Evolutionary conservation across 352 stramenopile genomes (phyloP), one percentile per base, ranked within the genome.

Genomic region (Phytophthora pluvialis): DNA sequence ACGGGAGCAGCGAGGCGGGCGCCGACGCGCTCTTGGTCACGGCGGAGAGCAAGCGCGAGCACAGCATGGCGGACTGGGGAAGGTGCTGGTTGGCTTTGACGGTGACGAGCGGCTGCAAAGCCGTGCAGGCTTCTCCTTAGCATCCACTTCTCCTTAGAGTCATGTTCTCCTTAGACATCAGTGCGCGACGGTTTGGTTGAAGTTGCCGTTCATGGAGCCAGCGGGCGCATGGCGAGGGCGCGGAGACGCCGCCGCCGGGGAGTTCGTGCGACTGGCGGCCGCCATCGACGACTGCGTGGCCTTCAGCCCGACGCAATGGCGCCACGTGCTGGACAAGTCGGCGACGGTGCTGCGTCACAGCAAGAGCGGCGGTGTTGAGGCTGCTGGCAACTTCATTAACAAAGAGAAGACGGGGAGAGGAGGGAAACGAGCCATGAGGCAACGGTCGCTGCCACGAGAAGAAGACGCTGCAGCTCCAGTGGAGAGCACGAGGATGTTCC

Each of bases 271-370:
- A 13, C 62, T 91, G 44, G 80, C 78, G 21, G 70, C 51, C 0
- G 80, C 82, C 10, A 44, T 91, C 48, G 47, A 77, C 54, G 43
- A 47, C 16, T 91, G 82, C 64, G 80, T 78, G 57, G 60, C 67
- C 5, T 91, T 89, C 44, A 67, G 89, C 58, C 80, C 82, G 43
- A 86, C 78, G 60, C 75, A 75, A 55, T 91, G 80, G 80, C 67
- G 65, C 1, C 46, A 70, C 0, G 74, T 89, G 51, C 50, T 91
- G 50, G 70, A 80, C 15, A 72, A 76, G 39, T 85, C 77, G 0
- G 62, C 57, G 3, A 47, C 47, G 2, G 46, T 80, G 33, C 55
- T 89, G 15, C 40, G 38, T 16, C 31, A 25, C n/a, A 25, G 43
- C 25, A 28, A 55, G 4, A 55, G 32, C 42, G 45, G 49, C 10